Percentiles rank a stretch among this genome's conserved stretches.
Evolutionary conservation across 257 asterid species (phyloP).

Genomic region (Mitragyna speciosa): DNA sequence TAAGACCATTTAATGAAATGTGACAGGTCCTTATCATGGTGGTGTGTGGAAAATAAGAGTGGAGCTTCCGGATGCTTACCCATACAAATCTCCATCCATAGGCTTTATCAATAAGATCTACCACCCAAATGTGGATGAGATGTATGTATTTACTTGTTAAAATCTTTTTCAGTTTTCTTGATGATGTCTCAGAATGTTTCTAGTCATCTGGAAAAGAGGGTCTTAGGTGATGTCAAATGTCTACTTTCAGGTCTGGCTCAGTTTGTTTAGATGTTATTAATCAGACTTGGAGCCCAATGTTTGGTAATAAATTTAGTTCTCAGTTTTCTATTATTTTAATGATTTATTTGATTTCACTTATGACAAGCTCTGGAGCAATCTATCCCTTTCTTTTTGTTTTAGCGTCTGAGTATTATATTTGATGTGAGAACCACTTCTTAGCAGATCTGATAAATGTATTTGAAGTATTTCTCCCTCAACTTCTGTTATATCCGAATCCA

Average conservation of each 20-base stretch:
- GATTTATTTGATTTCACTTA: not conserved
- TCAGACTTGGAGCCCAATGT: slow-evolving; percentile 99
- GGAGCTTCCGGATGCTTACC: slow-evolving; percentile 98
- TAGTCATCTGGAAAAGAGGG: not conserved
- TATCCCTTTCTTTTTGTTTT: not conserved
- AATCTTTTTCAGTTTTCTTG: not conserved
- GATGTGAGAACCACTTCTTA: not conserved
- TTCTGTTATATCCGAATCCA: slow-evolving; percentile 91
- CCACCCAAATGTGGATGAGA: slow-evolving; percentile 99
- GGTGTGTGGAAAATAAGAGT: slow-evolving; percentile 98
- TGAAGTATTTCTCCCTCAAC: slow-evolving; percentile 94
- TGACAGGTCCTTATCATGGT: slow-evolving; percentile 87
- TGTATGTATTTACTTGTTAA: slow-evolving; percentile 43
- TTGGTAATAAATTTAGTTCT: slow-evolving; percentile 52
- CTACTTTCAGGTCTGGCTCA: slow-evolving; percentile 82
- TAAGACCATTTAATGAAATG: slow-evolving; percentile 6
- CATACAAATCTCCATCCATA: slow-evolving; percentile 95
- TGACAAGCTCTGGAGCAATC: not conserved
- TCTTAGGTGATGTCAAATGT: slow-evolving; percentile 10
- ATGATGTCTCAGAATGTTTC: not conserved
- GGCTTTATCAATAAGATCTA: slow-evolving; percentile 89
- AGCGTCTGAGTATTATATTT: not conserved
- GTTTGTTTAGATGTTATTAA: slow-evolving; percentile 95
- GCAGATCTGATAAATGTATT: slow-evolving; percentile 91
- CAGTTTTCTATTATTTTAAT: not conserved